Evolutionary conservation across 2,329 filamentous ascomycete species (phyloP).

Genomic region (Magnaporthales sp.): DNA sequence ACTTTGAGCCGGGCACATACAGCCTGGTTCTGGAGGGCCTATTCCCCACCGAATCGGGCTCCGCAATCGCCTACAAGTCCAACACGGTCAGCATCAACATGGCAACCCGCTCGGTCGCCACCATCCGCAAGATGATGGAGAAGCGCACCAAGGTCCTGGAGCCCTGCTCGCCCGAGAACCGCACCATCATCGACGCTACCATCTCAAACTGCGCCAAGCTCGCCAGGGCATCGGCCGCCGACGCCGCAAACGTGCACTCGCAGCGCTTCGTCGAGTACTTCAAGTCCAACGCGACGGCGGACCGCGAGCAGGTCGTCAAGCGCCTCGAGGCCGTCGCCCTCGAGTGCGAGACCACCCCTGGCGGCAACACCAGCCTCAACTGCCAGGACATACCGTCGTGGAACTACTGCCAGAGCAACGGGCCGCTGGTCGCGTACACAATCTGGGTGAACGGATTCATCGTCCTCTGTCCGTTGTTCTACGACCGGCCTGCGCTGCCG

Average conservation of each 20-base stretch:
- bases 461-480: background rate
- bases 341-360: background rate
- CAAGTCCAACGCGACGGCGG: background rate
- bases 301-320: background rate
- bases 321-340: background rate
- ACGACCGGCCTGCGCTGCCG: background rate
- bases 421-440: background rate
- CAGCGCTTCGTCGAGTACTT: slow-evolving; percentile 1
- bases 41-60: background rate
- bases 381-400: background rate
- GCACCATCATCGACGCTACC: background rate
- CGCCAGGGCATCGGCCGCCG: background rate
- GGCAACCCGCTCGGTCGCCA: background rate
- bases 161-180: background rate
- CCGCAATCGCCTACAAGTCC: background rate
- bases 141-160: background rate
- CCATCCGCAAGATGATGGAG: background rate
- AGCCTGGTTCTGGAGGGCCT: background rate
- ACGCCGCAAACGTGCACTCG: background rate
- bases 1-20: background rate
- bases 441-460: background rate
- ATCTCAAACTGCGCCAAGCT: background rate
- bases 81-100: background rate
- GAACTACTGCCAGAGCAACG: background rate
- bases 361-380: background rate